These are phyloP conservation scores for Cornus florida DNA, from an alignment of 148 eudicot genomes.

Conservation along the genomic window DNA sequence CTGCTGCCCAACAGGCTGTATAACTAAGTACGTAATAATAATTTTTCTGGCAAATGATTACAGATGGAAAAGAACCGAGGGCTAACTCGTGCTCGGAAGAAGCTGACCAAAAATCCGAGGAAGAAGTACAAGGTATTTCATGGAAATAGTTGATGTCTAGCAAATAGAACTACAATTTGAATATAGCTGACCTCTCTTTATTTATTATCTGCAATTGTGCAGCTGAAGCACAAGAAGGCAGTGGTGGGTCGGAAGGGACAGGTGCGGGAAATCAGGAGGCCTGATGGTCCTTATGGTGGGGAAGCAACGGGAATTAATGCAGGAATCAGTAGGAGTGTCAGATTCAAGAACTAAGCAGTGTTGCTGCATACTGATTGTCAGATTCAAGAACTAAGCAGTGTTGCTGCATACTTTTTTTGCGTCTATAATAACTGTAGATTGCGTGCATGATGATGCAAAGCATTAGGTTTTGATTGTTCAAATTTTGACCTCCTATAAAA, in stretches of 20 bases:
- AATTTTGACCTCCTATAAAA: too few species aligned
- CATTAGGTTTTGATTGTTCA: too few species aligned
- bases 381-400: conserved; percentile 33
- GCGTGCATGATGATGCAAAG: neutral
- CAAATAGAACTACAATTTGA: neutral
- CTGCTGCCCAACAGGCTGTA: neutral
- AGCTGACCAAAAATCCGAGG: conserved; percentile 69
- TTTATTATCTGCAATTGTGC: conserved; percentile 17
- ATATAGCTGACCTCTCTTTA: neutral
- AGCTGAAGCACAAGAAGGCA: conserved; percentile 52
- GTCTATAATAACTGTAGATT: neutral
- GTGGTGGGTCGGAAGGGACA: conserved; percentile 56
- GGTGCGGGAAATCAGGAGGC: conserved; percentile 51
- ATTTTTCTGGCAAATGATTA: neutral
- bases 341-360: conserved; percentile 33
- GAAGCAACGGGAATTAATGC: conserved; percentile 73
- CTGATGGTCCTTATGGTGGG: conserved; percentile 55
- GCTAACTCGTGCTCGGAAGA: conserved; percentile 68
- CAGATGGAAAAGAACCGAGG: conserved; percentile 94
- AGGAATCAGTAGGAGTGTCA: conserved; percentile 48
- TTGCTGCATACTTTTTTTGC: neutral
- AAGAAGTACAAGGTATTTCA: conserved; percentile 64
- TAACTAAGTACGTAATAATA: neutral
- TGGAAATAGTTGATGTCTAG: neutral
- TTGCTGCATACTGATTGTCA: conserved; percentile 11